Conservation (phyloP, 352 stramenopile species). For the Hyaloperonospora brassicae region DNA sequence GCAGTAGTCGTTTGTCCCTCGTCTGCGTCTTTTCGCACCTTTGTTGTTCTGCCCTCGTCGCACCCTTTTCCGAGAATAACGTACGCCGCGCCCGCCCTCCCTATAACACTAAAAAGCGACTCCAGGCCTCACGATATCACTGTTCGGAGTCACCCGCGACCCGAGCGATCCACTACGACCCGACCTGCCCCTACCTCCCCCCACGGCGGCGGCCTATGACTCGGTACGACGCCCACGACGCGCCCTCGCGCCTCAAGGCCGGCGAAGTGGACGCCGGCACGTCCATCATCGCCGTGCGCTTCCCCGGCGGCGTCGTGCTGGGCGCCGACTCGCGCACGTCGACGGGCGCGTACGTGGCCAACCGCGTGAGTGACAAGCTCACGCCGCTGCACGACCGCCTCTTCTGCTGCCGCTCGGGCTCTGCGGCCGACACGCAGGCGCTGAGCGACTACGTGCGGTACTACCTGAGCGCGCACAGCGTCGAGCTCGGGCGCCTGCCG, state of each 20-base stretch:
- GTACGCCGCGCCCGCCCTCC: too few relatives aligned
- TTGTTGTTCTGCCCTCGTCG: too few relatives aligned
- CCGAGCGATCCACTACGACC: too few relatives aligned
- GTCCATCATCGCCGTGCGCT: conserved; percentile 97
- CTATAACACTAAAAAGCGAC: too few relatives aligned
- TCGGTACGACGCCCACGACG: too few relatives aligned
- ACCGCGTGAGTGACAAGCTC: conserved; percentile 97
- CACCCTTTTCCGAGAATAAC: too few relatives aligned
- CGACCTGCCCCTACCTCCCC: too few relatives aligned
- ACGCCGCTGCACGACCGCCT: conserved; percentile 95
- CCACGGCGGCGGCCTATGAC: too few relatives aligned
- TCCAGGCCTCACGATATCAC: too few relatives aligned
- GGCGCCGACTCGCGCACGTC: conserved; percentile 92
- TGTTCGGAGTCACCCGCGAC: too few relatives aligned
- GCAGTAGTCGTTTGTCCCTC: too few relatives aligned
- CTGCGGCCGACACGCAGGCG: conserved; percentile 95
- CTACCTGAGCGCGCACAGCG: conserved; percentile 67
- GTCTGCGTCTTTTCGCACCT: too few relatives aligned
- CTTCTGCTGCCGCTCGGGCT: conserved; percentile 96
- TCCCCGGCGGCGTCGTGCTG: conserved; percentile 94
- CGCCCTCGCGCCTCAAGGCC: conserved; percentile 54
- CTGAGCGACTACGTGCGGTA: conserved; percentile 78
- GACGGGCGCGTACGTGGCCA: conserved; percentile 95
- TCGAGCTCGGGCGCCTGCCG: conserved; percentile 85
- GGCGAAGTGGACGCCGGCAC: conserved; percentile 94